Evolutionary conservation across 768 basidiomycete genomes (phyloP).

Genomic region (Leccinum disarticulatum): DNA sequence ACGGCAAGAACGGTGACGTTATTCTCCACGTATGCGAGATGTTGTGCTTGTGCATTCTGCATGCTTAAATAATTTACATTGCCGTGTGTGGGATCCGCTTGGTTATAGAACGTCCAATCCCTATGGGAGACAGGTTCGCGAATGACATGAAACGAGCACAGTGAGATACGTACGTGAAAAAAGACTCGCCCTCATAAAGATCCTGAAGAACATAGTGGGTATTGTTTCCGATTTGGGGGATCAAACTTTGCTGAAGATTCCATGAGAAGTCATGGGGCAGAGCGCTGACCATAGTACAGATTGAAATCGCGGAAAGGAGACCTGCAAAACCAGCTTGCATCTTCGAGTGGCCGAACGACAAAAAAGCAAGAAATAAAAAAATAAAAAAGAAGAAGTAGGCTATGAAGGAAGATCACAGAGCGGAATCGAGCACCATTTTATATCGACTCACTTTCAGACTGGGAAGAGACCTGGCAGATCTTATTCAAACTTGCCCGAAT

Average conservation of each 20-base stretch:
- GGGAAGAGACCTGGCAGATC: neutral
- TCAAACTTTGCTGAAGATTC: slow-evolving; percentile 14
- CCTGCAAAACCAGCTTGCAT: slow-evolving; percentile 27
- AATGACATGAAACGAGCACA: neutral
- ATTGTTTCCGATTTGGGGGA: slow-evolving; percentile 10
- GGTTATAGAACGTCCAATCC: slow-evolving; percentile 61
- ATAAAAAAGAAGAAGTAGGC: neutral
- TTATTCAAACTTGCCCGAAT: slow-evolving; percentile 37
- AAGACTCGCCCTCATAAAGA: slow-evolving; percentile 43
- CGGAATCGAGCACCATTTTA: slow-evolving; percentile 2
- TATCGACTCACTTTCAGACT: neutral
- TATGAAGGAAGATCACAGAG: neutral
- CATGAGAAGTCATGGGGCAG: slow-evolving; percentile 2
- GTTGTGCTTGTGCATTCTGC: slow-evolving; percentile 45
- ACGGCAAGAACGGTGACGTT: slow-evolving; percentile 59
- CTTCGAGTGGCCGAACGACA: neutral
- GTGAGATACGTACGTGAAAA: slow-evolving; percentile 50
- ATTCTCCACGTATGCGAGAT: slow-evolving; percentile 62
- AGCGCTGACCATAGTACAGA: slow-evolving; percentile 34
- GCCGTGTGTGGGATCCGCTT: slow-evolving; percentile 67
- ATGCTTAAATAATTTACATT: slow-evolving; percentile 57
- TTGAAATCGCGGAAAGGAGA: slow-evolving; percentile 28
- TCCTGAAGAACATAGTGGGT: slow-evolving; percentile 35
- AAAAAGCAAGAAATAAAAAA: neutral
- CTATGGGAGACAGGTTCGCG: slow-evolving; percentile 34